Evolutionary conservation across 2,329 filamentous ascomycete species (phyloP), one percentile per base, ranked within the genome.

Genomic region (Rhexocercosporidium sp.): DNA sequence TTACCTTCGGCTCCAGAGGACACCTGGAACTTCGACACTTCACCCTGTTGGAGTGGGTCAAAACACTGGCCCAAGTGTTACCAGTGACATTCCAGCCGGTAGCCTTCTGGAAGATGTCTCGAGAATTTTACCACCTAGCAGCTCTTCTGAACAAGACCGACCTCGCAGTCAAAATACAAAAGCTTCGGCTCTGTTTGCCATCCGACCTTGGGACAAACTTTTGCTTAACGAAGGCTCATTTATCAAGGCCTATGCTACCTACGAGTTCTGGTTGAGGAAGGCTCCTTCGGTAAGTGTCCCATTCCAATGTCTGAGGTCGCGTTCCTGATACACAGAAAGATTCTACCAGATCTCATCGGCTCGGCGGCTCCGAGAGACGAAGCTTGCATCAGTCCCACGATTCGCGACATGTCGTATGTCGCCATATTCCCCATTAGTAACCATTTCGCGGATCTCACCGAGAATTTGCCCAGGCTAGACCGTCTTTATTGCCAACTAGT

Each of bases 201-300:
- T 74, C 41, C 71, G 73, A 25, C 85, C 85, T 1, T 94, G 92
- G 92, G 83, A 82, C 0, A 83, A 85, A 20, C 73, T 93, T 0
- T 80, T 86, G 1, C 85, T 93, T 70, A 94, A 94, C 75, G 92
- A 95, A 79, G 90, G 91, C 9, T 92, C 90, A 0, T 92, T 88
- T 4, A 84, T 91, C n/a, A 84, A 84, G 66, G 90, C 88, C 6
- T 94, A 85, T 60, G 64, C 67, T 56, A 88, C 86, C 3, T 91
- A 92, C 76, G 89, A 93, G 73, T 93, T 90, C 78, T 92, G 90
- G 74, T 81, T 89, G 41, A 87, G 88, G 53, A 81, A 83, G 1
- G 85, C 90, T 37, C 75, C 76, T 53, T 77, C 76, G 20, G 7
- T 90, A 66, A 66, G 73, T 57, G 59, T 20, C 34, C 8, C 12